Percentiles rank a stretch among this genome's conserved stretches.
Conservation (phyloP, 805 yeast species). For the Candida loeiensis region DNA sequence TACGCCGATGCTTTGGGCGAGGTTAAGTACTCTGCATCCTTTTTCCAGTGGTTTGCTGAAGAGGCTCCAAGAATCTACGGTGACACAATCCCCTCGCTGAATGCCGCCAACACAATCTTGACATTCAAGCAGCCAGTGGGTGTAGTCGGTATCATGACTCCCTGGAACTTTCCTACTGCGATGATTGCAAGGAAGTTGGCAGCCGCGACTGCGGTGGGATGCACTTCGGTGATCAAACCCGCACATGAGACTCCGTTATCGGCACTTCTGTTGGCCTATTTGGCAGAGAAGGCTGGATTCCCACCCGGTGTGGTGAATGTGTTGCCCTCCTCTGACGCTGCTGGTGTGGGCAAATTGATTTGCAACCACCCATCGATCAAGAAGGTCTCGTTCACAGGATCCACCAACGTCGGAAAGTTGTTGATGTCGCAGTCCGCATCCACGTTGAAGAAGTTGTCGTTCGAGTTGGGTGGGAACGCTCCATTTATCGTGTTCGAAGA, state of each 20-base stretch:
- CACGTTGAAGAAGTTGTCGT: slow-evolving; percentile 64
- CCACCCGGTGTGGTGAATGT: slow-evolving; percentile 69
- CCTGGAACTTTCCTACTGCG: slow-evolving; percentile 83
- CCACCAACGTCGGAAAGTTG: slow-evolving; percentile 68
- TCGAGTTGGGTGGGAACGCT: slow-evolving; percentile 81
- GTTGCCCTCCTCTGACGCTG: slow-evolving; percentile 47
- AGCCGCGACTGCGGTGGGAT: slow-evolving; percentile 78
- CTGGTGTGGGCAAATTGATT: slow-evolving; percentile 52
- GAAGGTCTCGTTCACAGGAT: slow-evolving; percentile 76
- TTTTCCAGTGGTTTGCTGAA: slow-evolving; percentile 87
- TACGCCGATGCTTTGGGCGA: slow-evolving; percentile 71
- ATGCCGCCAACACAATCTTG: slow-evolving; percentile 47
- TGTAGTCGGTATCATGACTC: slow-evolving; percentile 73
- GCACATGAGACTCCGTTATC: slow-evolving; percentile 73
- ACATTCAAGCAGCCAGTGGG: slow-evolving; percentile 75
- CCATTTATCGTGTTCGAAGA: slow-evolving; percentile 75
- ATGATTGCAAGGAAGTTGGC: slow-evolving; percentile 74
- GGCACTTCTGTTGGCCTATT: slow-evolving; percentile 62
- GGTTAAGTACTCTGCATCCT: slow-evolving; percentile 62
- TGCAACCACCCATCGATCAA: slow-evolving; percentile 48
- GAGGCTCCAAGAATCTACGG: slow-evolving; percentile 73
- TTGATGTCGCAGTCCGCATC: slow-evolving; percentile 59
- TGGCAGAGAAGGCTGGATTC: slow-evolving; percentile 65
- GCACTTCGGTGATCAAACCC: slow-evolving; percentile 74
- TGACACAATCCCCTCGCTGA: slow-evolving; percentile 57